phyloP scores from a whole-genome alignment of 208 protist genomes.

The Wallacemonas sp. region DNA sequence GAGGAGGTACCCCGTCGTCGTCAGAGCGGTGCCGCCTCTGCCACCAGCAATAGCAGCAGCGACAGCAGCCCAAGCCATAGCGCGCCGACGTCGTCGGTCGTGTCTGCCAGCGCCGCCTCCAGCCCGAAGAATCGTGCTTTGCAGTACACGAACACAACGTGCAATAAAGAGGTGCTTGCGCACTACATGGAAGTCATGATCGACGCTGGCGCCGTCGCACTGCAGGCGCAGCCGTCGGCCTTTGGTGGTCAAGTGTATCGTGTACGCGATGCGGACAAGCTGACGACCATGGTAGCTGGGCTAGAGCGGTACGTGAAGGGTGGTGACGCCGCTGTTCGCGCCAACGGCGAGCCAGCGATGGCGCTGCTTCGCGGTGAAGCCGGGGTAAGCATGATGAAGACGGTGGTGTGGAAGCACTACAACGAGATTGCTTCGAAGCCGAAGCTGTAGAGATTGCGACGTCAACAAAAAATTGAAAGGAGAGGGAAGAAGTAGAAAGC shows the following conservation, averaged over 20 bases:
- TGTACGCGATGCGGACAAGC: not conserved
- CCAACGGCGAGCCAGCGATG: not conserved
- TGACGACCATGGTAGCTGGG: not conserved
- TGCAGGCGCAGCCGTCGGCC: not conserved
- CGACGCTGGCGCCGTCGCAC: not conserved
- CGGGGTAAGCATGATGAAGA: not conserved
- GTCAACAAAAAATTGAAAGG: no score
- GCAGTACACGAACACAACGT: constrained; percentile 33
- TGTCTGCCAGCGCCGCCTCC: not conserved
- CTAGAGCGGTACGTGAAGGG: not conserved
- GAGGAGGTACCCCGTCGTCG: not conserved
- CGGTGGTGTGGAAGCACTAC: constrained; percentile 4
- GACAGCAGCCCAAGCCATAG: not conserved
- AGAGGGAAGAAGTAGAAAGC: no score
- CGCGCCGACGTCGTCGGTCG: not conserved
- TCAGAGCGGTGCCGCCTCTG: not conserved
- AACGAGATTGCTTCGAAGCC: not conserved
- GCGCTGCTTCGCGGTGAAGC: not conserved
- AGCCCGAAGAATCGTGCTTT: constrained; percentile 3
- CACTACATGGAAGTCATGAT: constrained; percentile 33
- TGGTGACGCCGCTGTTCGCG: not conserved
- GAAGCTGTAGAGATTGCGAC: constrained; percentile 11
- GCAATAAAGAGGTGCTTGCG: constrained; percentile 48
- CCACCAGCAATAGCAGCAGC: not conserved
- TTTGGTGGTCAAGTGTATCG: not conserved